These are phyloP conservation scores for Coelastrella sp. DNA, from an alignment of 139 green algal species.

Conservation along the genomic window DNA sequence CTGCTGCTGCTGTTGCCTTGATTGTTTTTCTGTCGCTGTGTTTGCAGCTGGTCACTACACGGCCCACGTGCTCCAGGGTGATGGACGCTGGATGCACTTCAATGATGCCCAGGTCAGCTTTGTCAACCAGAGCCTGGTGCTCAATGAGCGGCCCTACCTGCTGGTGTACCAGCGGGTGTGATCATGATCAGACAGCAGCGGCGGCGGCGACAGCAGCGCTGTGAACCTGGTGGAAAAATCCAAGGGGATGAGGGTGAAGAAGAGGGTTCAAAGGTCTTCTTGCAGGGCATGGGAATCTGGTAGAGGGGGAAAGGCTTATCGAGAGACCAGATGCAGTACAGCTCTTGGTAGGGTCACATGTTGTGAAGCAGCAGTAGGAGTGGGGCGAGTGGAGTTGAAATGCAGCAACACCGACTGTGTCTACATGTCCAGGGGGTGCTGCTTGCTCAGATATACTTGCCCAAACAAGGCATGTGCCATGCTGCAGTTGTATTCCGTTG, in stretches of 20 bases:
- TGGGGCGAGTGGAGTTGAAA: no score
- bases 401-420: no score
- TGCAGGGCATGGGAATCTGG: no score
- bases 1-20: neutral
- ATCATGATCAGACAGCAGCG: neutral
- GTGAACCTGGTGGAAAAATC: neutral
- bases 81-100: constrained; percentile 79
- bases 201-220: neutral
- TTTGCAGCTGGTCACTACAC: constrained; percentile 86
- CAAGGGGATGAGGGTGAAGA: neutral
- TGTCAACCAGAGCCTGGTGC: constrained; percentile 60
- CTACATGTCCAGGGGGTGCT: no score
- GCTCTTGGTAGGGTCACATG: no score
- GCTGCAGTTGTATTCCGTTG: no score
- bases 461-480: no score
- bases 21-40: neutral
- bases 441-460: no score
- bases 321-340: no score
- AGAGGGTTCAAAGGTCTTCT: neutral
- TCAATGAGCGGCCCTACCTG: constrained; percentile 75
- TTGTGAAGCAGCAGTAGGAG: no score
- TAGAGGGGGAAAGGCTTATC: no score
- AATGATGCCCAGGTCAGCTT: constrained; percentile 78
- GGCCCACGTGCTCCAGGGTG: constrained; percentile 77
- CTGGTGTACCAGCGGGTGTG: constrained; percentile 77